Conservation (phyloP, 1,284 basidiomycete genomes). For the Rhodofomes roseus region DNA sequence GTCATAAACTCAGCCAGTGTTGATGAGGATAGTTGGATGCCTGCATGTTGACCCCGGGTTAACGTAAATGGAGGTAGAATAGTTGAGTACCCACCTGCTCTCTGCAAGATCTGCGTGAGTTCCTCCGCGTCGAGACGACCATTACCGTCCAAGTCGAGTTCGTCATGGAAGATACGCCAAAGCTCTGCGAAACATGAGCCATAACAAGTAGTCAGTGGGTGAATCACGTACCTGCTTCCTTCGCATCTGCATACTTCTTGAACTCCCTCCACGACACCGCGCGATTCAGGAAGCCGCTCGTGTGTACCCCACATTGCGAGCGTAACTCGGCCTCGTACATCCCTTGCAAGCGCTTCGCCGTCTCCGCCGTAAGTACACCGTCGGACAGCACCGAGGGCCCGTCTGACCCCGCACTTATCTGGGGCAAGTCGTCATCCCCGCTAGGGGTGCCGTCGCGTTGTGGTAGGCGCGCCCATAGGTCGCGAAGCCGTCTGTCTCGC, state of each 20-base stretch:
- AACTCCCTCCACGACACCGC: constrained; percentile 79
- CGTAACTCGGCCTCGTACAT: constrained; percentile 81
- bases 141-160: constrained; percentile 84
- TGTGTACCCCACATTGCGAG: constrained; percentile 52
- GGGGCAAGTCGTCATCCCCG: constrained; percentile 19
- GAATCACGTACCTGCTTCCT: constrained; percentile 65
- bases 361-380: constrained; percentile 55
- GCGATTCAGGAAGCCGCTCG: constrained; percentile 39
- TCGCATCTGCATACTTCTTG: constrained; percentile 69
- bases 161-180: constrained; percentile 86
- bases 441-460: constrained; percentile 22
- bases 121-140: constrained; percentile 76
- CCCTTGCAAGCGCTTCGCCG: constrained; percentile 62
- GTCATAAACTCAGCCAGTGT: constrained; percentile 79
- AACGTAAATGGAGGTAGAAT: constrained; percentile 11
- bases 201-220: not conserved
- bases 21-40: constrained; percentile 62
- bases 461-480: constrained; percentile 60
- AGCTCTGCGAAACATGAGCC: constrained; percentile 51
- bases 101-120: constrained; percentile 62
- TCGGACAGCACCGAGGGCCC: constrained; percentile 24
- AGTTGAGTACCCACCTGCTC: constrained; percentile 56
- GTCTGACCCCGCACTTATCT: constrained; percentile 21
- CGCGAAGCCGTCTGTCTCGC: constrained; percentile 54
- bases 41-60: constrained; percentile 34